Percentiles rank a stretch among this genome's conserved stretches.
Conservation (phyloP, 306 rosid species). For the Hippophae gyantsensis region DNA sequence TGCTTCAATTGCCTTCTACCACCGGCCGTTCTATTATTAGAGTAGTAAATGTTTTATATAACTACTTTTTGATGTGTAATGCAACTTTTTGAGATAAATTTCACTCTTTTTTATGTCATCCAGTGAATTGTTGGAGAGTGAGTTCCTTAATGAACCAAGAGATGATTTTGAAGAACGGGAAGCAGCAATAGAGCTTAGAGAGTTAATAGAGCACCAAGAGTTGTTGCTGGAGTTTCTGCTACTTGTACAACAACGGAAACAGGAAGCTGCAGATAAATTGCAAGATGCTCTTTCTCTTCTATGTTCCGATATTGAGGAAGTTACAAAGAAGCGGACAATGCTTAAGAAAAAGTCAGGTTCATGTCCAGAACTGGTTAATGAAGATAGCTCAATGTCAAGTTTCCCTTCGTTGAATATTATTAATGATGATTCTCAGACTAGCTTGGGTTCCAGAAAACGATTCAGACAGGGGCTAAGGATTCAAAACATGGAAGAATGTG, state of each 20-base stretch:
- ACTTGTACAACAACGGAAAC: conserved; percentile 71
- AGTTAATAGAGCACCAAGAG: conserved; percentile 76
- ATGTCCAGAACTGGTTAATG: conserved; percentile 33
- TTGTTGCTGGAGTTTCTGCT: conserved; percentile 75
- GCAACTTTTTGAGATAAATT: conserved; percentile 4
- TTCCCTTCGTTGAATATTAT: conserved; percentile 43
- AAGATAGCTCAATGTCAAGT: conserved; percentile 43
- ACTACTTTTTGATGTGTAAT: background rate
- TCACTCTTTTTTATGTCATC: conserved; percentile 21
- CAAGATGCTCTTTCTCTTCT: conserved; percentile 74
- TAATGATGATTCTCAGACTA: conserved; percentile 49
- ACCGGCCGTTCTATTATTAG: too few species aligned
- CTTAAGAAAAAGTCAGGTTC: conserved; percentile 43
- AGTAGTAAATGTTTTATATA: too few species aligned
- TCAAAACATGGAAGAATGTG: conserved; percentile 42
- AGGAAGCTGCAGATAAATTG: conserved; percentile 67
- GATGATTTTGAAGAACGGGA: conserved; percentile 79
- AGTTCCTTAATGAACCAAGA: conserved; percentile 72
- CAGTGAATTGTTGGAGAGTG: conserved; percentile 84
- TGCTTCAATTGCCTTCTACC: too few species aligned
- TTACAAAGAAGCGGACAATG: conserved; percentile 49
- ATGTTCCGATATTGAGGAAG: conserved; percentile 79
- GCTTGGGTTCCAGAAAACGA: conserved; percentile 66
- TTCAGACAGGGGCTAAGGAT: conserved; percentile 39
- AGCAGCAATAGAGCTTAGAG: conserved; percentile 74